phyloP scores from a whole-genome alignment of 148 eudicot species.

The Vaccinium myrtillus region DNA sequence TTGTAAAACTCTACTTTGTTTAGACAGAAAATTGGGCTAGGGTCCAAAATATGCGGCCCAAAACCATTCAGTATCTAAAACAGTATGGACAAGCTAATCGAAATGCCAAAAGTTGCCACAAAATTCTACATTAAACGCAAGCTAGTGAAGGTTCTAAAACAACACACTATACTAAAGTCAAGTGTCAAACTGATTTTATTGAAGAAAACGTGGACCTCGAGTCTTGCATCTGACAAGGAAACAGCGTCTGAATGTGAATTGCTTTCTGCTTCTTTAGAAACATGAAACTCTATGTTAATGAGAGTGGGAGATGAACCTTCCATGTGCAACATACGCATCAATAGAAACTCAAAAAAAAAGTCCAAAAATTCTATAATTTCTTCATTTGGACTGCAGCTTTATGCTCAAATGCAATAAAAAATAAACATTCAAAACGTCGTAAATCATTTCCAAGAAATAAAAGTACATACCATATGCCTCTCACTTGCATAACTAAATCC shows the following conservation, averaged over 20 bases:
- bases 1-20: neutral
- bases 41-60: neutral
- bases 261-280: neutral
- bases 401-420: neutral
- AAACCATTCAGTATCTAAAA: neutral
- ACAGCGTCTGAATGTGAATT: neutral
- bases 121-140: neutral
- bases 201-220: neutral
- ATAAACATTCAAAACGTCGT: neutral
- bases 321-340: neutral
- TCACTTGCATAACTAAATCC: neutral
- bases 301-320: neutral
- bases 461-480: neutral
- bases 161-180: neutral
- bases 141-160: neutral
- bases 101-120: constrained; percentile 5
- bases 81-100: neutral
- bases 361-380: neutral
- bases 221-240: neutral
- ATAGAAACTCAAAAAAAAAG: neutral
- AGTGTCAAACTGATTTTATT: neutral
- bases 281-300: neutral
- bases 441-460: neutral
- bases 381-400: neutral
- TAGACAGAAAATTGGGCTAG: neutral